Percentiles rank a stretch among this genome's conserved stretches.
These are phyloP conservation scores for Endotrypanum monterogeii DNA, from an alignment of 208 protist genomes.

Conservation along the genomic window DNA sequence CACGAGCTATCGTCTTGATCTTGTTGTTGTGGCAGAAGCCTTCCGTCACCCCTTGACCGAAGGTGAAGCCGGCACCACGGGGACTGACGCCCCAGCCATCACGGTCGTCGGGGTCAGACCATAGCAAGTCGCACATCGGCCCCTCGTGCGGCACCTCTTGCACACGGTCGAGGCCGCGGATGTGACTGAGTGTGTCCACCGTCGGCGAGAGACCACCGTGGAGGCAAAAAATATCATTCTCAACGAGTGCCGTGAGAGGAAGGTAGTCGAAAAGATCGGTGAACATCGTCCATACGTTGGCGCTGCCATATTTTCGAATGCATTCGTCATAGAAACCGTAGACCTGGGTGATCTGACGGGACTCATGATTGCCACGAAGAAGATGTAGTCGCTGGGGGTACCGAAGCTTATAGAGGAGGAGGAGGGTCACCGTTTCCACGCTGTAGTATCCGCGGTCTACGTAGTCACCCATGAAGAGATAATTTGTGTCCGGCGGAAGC, in stretches of 20 bases:
- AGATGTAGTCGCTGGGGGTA: conserved; percentile 97
- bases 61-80: conserved; percentile 98
- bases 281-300: conserved; percentile 97
- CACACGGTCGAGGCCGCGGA: conserved; percentile 94
- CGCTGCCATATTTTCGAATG: conserved; percentile 97
- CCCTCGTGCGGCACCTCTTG: conserved; percentile 99
- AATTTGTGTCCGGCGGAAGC: conserved; percentile 97
- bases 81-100: conserved; percentile 97
- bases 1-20: conserved; percentile 95
- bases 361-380: conserved; percentile 98
- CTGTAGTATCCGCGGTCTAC: conserved; percentile 96
- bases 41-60: conserved; percentile 98
- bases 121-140: conserved; percentile 99
- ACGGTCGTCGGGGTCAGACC: conserved; percentile 98
- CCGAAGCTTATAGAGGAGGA: conserved; percentile 95
- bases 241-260: conserved; percentile 97
- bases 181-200: conserved; percentile 94
- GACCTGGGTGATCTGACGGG: conserved; percentile 97
- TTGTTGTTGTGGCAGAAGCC: conserved; percentile 99
- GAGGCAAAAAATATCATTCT: conserved; percentile 97
- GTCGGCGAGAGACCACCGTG: conserved; percentile 96
- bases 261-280: conserved; percentile 99
- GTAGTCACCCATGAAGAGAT: conserved; percentile 98
- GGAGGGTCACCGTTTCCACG: conserved; percentile 93
- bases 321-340: conserved; percentile 99